Percentiles rank a stretch among this genome's conserved stretches.
phyloP scores from a whole-genome alignment of 2,329 filamentous ascomycete genomes.

The Apiospora kogelbergensis region DNA sequence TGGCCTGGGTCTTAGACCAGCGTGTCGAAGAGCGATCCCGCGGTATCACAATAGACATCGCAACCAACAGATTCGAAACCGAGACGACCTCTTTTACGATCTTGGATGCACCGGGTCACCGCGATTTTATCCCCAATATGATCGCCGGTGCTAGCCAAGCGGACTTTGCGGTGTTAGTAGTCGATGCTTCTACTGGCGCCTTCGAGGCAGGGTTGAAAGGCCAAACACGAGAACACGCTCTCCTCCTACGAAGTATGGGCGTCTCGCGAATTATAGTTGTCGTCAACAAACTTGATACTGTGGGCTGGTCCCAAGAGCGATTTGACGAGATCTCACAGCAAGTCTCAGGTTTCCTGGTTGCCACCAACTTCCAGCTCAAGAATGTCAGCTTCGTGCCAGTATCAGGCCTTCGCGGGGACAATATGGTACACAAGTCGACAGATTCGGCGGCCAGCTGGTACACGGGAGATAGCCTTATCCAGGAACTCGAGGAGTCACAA shows the following conservation, averaged over 20 bases:
- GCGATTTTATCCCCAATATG: constrained; percentile 98
- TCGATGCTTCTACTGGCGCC: constrained; percentile 85
- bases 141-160: constrained; percentile 95
- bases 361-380: constrained; percentile 78
- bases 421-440: constrained; percentile 65
- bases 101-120: constrained; percentile 89
- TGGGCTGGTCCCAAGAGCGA: constrained; percentile 77
- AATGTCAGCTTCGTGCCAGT: constrained; percentile 87
- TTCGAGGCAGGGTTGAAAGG: constrained; percentile 93
- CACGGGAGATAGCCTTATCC: constrained; percentile 72
- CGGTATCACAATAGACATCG: constrained; percentile 95
- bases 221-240: constrained; percentile 90
- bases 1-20: constrained; percentile 97
- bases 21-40: constrained; percentile 83
- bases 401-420: constrained; percentile 85
- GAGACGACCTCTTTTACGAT: constrained; percentile 87
- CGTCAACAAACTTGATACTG: constrained; percentile 92
- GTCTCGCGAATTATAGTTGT: constrained; percentile 86
- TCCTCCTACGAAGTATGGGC: constrained; percentile 87
- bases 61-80: constrained; percentile 92
- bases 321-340: constrained; percentile 86
- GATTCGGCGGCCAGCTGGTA: constrained; percentile 73
- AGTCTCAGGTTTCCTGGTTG: constrained; percentile 76
- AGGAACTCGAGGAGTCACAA: constrained; percentile 82
- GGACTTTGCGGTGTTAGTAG: constrained; percentile 91